Evolutionary conservation across 495 filamentous ascomycete species (phyloP).

Genomic region (Geoglossum glabrum): DNA sequence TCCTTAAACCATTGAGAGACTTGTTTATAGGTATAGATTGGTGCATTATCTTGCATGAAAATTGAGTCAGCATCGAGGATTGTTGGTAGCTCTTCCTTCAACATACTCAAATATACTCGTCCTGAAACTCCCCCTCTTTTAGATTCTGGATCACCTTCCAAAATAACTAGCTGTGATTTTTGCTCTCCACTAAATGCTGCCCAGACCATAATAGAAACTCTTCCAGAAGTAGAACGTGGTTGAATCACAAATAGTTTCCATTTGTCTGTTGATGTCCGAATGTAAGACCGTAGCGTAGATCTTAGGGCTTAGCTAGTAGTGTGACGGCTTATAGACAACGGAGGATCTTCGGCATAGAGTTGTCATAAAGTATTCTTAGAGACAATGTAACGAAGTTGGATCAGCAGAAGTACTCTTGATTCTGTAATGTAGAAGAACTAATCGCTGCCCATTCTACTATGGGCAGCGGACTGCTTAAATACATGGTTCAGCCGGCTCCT

Average conservation of each 20-base stretch:
- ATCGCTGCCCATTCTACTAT: too few relatives aligned
- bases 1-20: neutral
- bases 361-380: too few relatives aligned
- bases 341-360: too few relatives aligned
- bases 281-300: too few relatives aligned
- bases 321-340: too few relatives aligned
- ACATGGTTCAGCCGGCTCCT: neutral
- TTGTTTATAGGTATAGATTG: neutral
- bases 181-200: neutral
- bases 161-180: neutral
- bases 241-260: neutral
- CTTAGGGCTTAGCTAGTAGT: too few relatives aligned
- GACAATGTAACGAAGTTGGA: too few relatives aligned
- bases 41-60: conserved; percentile 1
- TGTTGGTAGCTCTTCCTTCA: neutral
- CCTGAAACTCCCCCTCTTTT: neutral
- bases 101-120: neutral
- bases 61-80: neutral
- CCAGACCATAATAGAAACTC: neutral
- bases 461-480: neutral
- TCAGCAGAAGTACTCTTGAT: too few relatives aligned
- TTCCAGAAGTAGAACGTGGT: neutral
- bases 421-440: too few relatives aligned
- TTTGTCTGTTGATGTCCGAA: neutral
- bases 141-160: neutral